Conservation (phyloP, 2,329 filamentous ascomycete genomes). For the Pestalotiopsis sp. region DNA sequence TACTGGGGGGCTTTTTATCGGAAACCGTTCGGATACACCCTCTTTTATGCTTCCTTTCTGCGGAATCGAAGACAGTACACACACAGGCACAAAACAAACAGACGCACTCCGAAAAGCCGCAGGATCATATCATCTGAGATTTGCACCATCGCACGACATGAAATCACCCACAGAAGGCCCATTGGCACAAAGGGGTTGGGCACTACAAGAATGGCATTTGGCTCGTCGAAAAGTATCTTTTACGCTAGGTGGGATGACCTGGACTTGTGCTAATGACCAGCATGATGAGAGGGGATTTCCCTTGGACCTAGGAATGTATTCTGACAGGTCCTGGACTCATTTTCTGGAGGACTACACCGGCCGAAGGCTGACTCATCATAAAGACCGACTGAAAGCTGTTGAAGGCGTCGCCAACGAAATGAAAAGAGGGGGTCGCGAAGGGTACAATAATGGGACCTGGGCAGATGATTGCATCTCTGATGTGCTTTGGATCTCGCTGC, state of each 20-base stretch:
- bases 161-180: no score
- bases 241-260: not conserved
- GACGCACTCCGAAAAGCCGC: rapidly evolving
- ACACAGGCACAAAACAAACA: not conserved
- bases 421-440: not conserved
- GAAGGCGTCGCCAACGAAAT: not conserved
- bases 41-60: not conserved
- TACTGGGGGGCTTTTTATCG: not conserved
- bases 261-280: not conserved
- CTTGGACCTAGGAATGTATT: not conserved
- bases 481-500: not conserved
- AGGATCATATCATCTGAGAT: not conserved
- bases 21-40: not conserved
- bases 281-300: not conserved
- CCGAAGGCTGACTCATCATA: not conserved
- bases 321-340: not conserved
- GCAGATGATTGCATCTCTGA: not conserved
- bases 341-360: not conserved
- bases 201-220: not conserved
- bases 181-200: not conserved
- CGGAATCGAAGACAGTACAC: not conserved
- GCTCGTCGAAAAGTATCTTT: not conserved
- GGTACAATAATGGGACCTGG: not conserved
- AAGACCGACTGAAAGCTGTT: not conserved
- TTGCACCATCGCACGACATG: no score